phyloP scores from a whole-genome alignment of 2,329 filamentous ascomycete species.

The Fusarium chlamydosporum region DNA sequence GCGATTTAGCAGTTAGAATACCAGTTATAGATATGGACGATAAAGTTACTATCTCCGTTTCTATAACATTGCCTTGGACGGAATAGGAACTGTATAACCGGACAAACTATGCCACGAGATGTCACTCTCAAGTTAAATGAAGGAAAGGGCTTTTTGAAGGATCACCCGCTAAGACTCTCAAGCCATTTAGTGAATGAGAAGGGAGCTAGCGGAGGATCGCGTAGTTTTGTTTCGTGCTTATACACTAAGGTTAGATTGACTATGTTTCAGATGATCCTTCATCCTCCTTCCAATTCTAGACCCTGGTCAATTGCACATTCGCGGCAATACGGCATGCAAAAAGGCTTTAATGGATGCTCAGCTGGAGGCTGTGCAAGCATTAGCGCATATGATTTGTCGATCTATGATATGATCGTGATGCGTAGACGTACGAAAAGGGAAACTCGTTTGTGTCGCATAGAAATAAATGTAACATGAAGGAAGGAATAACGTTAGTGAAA shows the following conservation, averaged over 20 bases:
- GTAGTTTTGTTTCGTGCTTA: background rate
- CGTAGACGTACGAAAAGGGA: background rate
- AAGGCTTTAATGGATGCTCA: background rate
- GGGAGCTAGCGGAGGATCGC: too few species aligned
- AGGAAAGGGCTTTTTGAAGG: too few species aligned
- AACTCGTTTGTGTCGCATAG: background rate
- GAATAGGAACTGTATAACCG: too few species aligned
- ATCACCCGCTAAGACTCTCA: too few species aligned
- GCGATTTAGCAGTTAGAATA: too few species aligned
- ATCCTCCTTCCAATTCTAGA: background rate
- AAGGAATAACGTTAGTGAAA: background rate
- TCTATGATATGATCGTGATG: background rate
- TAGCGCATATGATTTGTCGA: background rate
- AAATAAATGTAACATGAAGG: background rate
- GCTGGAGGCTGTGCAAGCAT: background rate
- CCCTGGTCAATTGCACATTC: too few species aligned
- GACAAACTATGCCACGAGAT: too few species aligned
- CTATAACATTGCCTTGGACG: too few species aligned
- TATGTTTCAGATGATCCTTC: constrained; percentile 2
- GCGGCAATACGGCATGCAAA: background rate
- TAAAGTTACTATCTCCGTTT: too few species aligned
- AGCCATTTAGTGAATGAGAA: too few species aligned
- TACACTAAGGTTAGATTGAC: background rate
- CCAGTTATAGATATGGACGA: too few species aligned
- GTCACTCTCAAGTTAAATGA: too few species aligned